These are phyloP conservation scores for Acer saccharum DNA, from an alignment of 345 rosid species.

Conservation along the genomic window DNA sequence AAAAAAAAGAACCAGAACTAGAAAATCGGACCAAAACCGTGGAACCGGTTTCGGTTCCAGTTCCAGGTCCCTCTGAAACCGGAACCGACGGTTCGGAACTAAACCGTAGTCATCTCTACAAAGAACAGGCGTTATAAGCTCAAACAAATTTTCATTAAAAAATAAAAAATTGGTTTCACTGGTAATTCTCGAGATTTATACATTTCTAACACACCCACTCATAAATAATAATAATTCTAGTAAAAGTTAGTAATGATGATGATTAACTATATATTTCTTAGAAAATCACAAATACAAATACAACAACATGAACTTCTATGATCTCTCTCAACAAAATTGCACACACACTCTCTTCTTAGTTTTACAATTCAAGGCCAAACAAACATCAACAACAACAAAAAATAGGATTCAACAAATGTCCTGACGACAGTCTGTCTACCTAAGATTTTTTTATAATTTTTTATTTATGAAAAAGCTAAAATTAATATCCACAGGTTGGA, in stretches of 20 bases:
- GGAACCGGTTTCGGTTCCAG: too few species aligned
- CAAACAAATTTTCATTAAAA: too few species aligned
- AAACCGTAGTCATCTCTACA: too few species aligned
- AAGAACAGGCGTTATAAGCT: too few species aligned
- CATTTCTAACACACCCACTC: neutral
- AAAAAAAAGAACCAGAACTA: too few species aligned
- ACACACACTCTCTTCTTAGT: neutral
- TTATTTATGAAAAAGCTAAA: neutral
- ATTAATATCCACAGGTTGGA: constrained; percentile 43
- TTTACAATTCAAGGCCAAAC: neutral
- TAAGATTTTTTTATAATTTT: too few species aligned
- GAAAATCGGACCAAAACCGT: too few species aligned
- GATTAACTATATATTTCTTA: neutral
- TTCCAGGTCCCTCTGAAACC: too few species aligned
- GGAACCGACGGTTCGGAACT: too few species aligned
- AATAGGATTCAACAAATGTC: neutral
- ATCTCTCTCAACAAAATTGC: neutral
- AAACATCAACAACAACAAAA: neutral
- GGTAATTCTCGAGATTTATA: neutral
- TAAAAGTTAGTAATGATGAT: neutral
- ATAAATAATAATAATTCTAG: neutral
- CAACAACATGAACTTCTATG: neutral
- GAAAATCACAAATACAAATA: neutral
- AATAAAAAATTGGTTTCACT: neutral
- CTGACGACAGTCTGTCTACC: neutral